Conservation (phyloP, 176 grass and related monocot genomes). For the Triticum timopheevii region DNA sequence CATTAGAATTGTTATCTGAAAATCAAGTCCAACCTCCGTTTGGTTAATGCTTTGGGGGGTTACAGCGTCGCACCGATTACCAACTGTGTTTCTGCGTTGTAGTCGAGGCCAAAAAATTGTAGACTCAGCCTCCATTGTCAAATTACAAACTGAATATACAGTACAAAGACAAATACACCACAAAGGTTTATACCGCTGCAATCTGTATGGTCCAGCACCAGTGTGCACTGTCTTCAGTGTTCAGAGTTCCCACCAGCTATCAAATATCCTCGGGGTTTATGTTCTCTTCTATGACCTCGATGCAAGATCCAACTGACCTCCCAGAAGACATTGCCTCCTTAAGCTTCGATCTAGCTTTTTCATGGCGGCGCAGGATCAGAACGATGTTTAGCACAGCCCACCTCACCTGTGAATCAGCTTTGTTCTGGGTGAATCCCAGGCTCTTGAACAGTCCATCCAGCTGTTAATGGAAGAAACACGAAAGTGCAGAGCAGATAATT, state of each 20-base stretch:
- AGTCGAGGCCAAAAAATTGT: not conserved
- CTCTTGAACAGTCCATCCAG: constrained; percentile 46
- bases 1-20: not conserved
- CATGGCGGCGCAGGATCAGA: constrained; percentile 37
- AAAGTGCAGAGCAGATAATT: not conserved
- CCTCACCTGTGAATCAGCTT: constrained; percentile 52
- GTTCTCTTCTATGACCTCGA: constrained; percentile 44
- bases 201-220: not conserved
- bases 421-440: constrained; percentile 42
- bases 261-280: constrained; percentile 41
- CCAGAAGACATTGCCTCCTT: constrained; percentile 44
- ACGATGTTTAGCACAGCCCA: constrained; percentile 53
- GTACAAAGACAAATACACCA: not conserved
- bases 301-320: constrained; percentile 40
- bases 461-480: constrained; percentile 13
- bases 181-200: not conserved
- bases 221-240: not conserved
- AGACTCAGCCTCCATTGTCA: not conserved
- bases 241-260: not conserved
- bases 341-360: constrained; percentile 42
- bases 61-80: not conserved
- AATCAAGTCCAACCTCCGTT: not conserved
- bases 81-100: not conserved
- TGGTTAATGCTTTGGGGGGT: not conserved
- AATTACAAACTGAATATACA: constrained; percentile 7